phyloP scores from a whole-genome alignment of 1,139 yeast genomes.

The Lodderomyces parapsilosis region DNA sequence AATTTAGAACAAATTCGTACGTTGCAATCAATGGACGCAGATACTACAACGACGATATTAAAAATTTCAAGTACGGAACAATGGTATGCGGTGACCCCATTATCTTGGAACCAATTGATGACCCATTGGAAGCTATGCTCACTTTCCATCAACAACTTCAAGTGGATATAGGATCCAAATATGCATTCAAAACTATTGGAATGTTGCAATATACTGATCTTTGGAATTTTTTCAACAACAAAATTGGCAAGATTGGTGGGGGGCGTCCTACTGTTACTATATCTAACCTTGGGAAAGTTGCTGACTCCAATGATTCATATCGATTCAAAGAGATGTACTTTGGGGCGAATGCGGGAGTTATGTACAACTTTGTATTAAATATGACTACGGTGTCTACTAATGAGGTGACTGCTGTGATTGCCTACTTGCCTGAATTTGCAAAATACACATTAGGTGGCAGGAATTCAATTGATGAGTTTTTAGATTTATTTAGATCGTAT shows the following conservation, averaged over 20 bases:
- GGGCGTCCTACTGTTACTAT: slow-evolving; percentile 19
- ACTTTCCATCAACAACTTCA: slow-evolving; percentile 16
- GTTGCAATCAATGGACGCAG: slow-evolving; percentile 31
- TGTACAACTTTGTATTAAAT: slow-evolving; percentile 21
- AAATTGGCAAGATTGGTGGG: slow-evolving; percentile 11
- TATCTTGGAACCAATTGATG: slow-evolving; percentile 13
- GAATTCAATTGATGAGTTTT: slow-evolving; percentile 11
- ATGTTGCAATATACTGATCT: slow-evolving; percentile 15
- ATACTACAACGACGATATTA: slow-evolving; percentile 19
- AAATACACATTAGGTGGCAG: slow-evolving; percentile 8
- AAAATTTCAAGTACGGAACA: slow-evolving; percentile 20
- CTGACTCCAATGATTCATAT: slow-evolving; percentile 14
- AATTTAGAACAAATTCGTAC: slow-evolving; percentile 16
- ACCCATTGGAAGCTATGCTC: slow-evolving; percentile 14
- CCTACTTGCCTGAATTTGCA: slow-evolving; percentile 20
- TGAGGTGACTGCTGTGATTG: slow-evolving; percentile 22
- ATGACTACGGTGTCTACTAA: slow-evolving; percentile 18
- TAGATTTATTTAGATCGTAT: background rate
- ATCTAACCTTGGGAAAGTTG: slow-evolving; percentile 22
- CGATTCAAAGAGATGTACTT: slow-evolving; percentile 19
- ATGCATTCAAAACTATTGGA: slow-evolving; percentile 17
- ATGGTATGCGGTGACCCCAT: slow-evolving; percentile 20
- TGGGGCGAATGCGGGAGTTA: slow-evolving; percentile 21
- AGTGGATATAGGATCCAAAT: slow-evolving; percentile 13
- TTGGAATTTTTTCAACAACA: slow-evolving; percentile 14